Percentiles rank a stretch among this genome's conserved stretches.
phyloP scores from a whole-genome alignment of 2,329 filamentous ascomycete genomes.

The Colletotrichum sublineola region DNA sequence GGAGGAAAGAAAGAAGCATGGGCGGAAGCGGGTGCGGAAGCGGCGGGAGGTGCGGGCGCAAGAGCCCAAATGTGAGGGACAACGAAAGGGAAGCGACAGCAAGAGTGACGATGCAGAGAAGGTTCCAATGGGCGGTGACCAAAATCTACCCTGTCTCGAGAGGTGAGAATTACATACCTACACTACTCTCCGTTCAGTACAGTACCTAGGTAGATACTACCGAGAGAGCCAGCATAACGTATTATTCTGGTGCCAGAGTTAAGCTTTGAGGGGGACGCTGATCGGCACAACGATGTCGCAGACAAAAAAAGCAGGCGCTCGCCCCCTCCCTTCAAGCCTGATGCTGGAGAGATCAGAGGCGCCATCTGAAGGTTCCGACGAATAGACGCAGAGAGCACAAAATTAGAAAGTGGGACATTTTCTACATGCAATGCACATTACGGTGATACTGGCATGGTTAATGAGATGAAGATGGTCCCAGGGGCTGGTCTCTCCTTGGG shows the following conservation, averaged over 20 bases:
- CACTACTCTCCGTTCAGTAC: no score
- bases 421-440: constrained; percentile 28
- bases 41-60: background rate
- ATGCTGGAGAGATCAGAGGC: constrained; percentile 9
- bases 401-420: constrained; percentile 26
- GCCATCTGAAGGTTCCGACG: constrained; percentile 31
- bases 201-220: background rate
- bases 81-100: background rate
- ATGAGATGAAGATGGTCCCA: constrained; percentile 24
- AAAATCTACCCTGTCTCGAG: background rate
- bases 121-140: constrained; percentile 15
- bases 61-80: background rate
- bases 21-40: background rate
- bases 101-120: constrained; percentile 16
- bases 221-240: background rate
- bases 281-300: constrained; percentile 42
- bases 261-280: constrained; percentile 40
- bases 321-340: background rate
- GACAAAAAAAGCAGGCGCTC: constrained; percentile 9
- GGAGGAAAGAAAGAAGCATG: background rate
- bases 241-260: constrained; percentile 13
- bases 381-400: constrained; percentile 19
- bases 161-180: background rate
- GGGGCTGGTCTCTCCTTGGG: background rate
- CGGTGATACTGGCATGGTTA: constrained; percentile 18